phyloP scores from a whole-genome alignment of 805 yeast species.

The Yueomyces sp. region DNA sequence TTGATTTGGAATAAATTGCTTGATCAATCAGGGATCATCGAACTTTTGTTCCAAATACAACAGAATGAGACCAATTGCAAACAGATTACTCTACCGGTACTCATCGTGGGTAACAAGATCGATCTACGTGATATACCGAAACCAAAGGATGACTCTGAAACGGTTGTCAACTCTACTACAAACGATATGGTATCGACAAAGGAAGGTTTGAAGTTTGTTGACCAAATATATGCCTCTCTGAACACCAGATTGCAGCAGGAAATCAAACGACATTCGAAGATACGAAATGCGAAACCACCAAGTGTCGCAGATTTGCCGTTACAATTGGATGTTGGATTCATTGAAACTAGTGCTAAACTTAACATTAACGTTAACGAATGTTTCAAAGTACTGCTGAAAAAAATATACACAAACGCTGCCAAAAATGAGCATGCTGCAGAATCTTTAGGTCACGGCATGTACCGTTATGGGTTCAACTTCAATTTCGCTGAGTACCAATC shows the following conservation, averaged over 20 bases:
- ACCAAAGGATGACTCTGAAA: not conserved
- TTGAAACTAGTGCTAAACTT: slow-evolving; percentile 17
- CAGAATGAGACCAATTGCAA: slow-evolving; percentile 3
- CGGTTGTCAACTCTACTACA: not conserved
- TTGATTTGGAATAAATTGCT: slow-evolving; percentile 74
- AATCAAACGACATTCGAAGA: not conserved
- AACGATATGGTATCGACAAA: slow-evolving; percentile 5
- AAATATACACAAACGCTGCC: slow-evolving; percentile 3
- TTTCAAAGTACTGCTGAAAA: slow-evolving; percentile 8
- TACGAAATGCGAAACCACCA: slow-evolving; percentile 3
- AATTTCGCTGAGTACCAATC: not conserved
- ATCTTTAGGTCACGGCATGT: not conserved
- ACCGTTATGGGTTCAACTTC: not conserved
- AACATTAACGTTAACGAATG: slow-evolving; percentile 15
- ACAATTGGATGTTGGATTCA: slow-evolving; percentile 10
- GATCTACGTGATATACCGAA: slow-evolving; percentile 9
- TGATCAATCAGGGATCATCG: slow-evolving; percentile 41
- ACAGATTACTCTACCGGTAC: slow-evolving; percentile 51
- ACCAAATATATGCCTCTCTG: not conserved
- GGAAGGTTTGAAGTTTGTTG: slow-evolving; percentile 10
- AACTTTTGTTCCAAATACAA: slow-evolving; percentile 1
- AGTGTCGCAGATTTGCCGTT: not conserved
- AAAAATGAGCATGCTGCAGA: not conserved
- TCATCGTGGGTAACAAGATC: slow-evolving; percentile 35
- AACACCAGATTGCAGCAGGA: slow-evolving; percentile 3